Evolutionary conservation across 2,329 filamentous ascomycete species (phyloP).

Genomic region (Ascochyta koolunga): DNA sequence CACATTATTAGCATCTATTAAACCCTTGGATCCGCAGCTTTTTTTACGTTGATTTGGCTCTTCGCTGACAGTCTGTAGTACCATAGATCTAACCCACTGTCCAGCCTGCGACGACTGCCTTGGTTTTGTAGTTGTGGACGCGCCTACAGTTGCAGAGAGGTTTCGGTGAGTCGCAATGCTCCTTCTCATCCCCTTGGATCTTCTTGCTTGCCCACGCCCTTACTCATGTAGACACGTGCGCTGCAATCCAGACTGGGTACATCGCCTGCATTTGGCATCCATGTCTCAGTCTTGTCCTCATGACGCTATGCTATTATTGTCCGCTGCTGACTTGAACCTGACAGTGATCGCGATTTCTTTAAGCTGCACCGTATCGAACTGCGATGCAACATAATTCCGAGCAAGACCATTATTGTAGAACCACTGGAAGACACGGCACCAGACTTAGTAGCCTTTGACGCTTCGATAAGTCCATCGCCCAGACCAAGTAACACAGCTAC

Average conservation of each 20-base stretch:
- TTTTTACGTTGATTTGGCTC: conserved; percentile 5
- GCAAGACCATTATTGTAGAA: conserved; percentile 32
- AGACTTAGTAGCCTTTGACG: conserved; percentile 26
- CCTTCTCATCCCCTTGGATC: background rate
- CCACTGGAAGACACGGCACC: conserved; percentile 32
- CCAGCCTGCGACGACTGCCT: conserved; percentile 14
- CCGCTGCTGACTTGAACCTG: background rate
- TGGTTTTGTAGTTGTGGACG: conserved; percentile 39
- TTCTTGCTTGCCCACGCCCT: background rate
- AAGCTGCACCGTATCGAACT: conserved; percentile 48
- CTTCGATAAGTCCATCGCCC: conserved; percentile 26
- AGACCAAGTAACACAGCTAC: conserved; percentile 9
- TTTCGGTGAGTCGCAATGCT: conserved; percentile 42
- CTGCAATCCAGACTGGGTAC: background rate
- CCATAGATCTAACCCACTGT: conserved; percentile 12
- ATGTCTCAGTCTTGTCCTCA: background rate
- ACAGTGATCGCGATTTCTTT: conserved; percentile 48
- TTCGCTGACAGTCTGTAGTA: conserved; percentile 10
- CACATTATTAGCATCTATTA: conserved; percentile 48
- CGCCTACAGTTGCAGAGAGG: conserved; percentile 31
- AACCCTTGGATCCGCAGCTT: conserved; percentile 25
- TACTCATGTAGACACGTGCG: no score
- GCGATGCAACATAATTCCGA: conserved; percentile 41
- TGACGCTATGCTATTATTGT: background rate
- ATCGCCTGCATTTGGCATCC: background rate